phyloP scores from a whole-genome alignment of 78 protist genomes.

The Pelomyxa schiedti region DNA sequence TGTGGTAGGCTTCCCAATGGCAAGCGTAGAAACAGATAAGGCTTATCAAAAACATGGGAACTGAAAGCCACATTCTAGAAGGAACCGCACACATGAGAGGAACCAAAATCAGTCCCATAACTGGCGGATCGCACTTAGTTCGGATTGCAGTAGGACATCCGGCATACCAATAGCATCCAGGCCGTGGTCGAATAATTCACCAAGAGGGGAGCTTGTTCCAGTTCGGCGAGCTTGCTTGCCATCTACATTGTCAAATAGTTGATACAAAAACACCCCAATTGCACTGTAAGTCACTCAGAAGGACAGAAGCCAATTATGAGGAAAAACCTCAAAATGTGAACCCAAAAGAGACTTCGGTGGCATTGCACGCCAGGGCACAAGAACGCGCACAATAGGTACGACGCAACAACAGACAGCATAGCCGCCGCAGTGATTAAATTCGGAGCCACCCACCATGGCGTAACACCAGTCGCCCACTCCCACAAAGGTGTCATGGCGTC shows the following conservation, averaged over 20 bases:
- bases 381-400: not conserved
- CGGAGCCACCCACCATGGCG: slow-evolving; percentile 25
- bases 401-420: not conserved
- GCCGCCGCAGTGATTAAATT: slow-evolving; percentile 13
- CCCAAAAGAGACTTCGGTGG: not conserved
- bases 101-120: not conserved
- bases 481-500: slow-evolving; percentile 5
- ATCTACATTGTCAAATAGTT: slow-evolving; percentile 57
- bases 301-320: not conserved
- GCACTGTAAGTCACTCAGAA: not conserved
- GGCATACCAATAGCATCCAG: slow-evolving; percentile 2
- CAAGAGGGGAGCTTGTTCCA: slow-evolving; percentile 61
- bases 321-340: not conserved
- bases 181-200: slow-evolving; percentile 69
- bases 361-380: not conserved
- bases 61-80: not conserved
- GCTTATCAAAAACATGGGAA: not conserved
- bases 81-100: slow-evolving; percentile 17
- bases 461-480: not conserved
- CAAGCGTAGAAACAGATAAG: slow-evolving; percentile 23
- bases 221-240: slow-evolving; percentile 74
- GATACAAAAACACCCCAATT: slow-evolving; percentile 23
- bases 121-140: no score
- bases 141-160: not conserved
- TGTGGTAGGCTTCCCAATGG: slow-evolving; percentile 57